Conservation (phyloP, 306 rosid genomes). For the Casuarina cunninghamiana region DNA sequence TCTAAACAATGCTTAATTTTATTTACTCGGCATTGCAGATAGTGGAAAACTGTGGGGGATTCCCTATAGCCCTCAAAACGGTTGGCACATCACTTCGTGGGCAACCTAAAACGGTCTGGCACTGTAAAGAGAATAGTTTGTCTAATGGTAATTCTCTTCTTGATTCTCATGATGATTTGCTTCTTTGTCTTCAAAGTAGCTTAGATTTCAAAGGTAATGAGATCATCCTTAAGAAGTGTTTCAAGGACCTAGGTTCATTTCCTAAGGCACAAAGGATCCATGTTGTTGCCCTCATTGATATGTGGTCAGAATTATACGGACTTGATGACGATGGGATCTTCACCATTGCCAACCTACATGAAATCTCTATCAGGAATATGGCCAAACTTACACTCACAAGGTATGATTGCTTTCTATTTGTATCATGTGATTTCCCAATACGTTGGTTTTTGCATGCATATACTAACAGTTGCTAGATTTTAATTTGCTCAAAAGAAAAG, state of each 20-base stretch:
- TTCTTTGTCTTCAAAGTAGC: constrained; percentile 27
- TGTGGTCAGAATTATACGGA: constrained; percentile 26
- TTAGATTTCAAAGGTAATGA: constrained; percentile 9
- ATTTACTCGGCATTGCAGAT: constrained; percentile 21
- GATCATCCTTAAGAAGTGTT: constrained; percentile 26
- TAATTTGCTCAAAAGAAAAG: too few relatives aligned
- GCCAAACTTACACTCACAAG: constrained; percentile 28
- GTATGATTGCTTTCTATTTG: constrained; percentile 19
- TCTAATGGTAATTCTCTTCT: constrained; percentile 19
- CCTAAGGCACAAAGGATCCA: constrained; percentile 65
- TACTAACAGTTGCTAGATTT: not conserved
- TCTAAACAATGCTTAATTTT: not conserved
- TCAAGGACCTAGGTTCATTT: constrained; percentile 56
- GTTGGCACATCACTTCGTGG: constrained; percentile 27
- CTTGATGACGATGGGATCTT: constrained; percentile 27
- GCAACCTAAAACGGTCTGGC: constrained; percentile 20
- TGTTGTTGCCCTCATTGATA: constrained; percentile 38
- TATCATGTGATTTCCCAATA: not conserved
- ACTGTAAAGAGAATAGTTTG: constrained; percentile 12
- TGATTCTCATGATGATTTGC: constrained; percentile 14
- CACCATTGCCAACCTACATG: not conserved
- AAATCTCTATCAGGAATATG: not conserved
- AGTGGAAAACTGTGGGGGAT: constrained; percentile 24
- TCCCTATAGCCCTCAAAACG: constrained; percentile 32
- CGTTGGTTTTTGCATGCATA: not conserved